phyloP scores from a whole-genome alignment of 768 basidiomycete species.

The Artomyces pyxidatus region DNA sequence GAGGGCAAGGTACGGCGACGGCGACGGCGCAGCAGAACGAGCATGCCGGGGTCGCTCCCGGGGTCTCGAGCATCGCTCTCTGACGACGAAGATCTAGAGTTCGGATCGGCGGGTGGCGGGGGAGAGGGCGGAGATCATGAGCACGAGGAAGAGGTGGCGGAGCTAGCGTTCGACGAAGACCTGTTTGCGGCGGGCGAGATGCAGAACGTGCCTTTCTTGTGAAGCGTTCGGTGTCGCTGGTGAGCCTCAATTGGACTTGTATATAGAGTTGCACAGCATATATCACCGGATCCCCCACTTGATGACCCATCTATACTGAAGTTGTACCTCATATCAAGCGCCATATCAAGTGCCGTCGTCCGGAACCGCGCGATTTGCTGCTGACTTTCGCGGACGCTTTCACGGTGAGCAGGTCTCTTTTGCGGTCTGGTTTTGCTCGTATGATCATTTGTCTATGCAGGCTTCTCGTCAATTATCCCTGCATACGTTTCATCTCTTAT shows the following conservation, averaged over 20 bases:
- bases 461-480: no score
- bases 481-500: no score
- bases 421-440: no score
- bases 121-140: constrained; percentile 29
- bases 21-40: constrained; percentile 61
- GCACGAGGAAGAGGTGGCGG: constrained; percentile 56
- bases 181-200: constrained; percentile 75
- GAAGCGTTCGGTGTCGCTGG: no score
- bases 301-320: no score
- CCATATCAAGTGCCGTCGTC: no score
- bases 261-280: neutral
- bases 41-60: constrained; percentile 78
- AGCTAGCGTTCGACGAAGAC: constrained; percentile 74
- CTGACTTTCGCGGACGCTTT: no score
- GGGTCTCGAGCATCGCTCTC: constrained; percentile 18
- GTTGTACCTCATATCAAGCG: no score
- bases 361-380: no score
- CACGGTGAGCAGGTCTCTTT: no score
- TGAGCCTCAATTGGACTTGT: neutral
- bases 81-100: constrained; percentile 42
- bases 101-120: constrained; percentile 20
- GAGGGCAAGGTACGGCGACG: constrained; percentile 34
- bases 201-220: constrained; percentile 68
- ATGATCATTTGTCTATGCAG: no score
- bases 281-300: no score